These are phyloP conservation scores for Myxozyma melibiosi DNA, from an alignment of 805 yeast species.

Conservation along the genomic window DNA sequence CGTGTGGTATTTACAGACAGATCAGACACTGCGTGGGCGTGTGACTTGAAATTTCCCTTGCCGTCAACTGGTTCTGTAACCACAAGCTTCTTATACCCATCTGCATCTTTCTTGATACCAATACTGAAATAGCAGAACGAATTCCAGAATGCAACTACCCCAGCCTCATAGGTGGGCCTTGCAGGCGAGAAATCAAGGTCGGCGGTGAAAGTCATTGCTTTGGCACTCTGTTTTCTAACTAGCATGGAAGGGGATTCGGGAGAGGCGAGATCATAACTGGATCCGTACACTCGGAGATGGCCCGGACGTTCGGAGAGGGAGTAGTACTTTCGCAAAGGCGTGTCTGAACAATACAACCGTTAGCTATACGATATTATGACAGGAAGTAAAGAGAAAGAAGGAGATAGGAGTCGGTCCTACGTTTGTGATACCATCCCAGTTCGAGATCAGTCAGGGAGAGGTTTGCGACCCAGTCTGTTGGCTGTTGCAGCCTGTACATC, in stretches of 20 bases:
- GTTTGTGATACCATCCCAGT: slow-evolving; percentile 12
- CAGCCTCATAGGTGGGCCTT: slow-evolving; percentile 5
- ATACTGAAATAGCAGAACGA: not conserved
- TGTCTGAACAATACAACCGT: not conserved
- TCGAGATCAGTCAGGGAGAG: not conserved
- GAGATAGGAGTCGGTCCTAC: not conserved
- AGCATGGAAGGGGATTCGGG: slow-evolving; percentile 13
- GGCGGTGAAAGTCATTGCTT: not conserved
- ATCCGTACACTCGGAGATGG: not conserved
- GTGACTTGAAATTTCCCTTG: not conserved
- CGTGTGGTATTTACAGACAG: not conserved
- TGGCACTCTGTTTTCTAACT: slow-evolving; percentile 2
- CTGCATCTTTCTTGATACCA: not conserved
- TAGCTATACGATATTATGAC: not conserved
- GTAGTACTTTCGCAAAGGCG: slow-evolving; percentile 3
- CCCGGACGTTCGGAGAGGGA: not conserved
- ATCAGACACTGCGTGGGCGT: not conserved
- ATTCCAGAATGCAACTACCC: slow-evolving; percentile 8
- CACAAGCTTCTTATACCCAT: not conserved
- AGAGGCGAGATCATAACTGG: not conserved
- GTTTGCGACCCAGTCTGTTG: not conserved
- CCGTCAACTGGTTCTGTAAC: slow-evolving; percentile 4
- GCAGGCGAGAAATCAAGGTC: not conserved
- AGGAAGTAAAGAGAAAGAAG: not conserved
- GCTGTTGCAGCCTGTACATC: not conserved